Base-by-base conservation (phyloP, 2,329 filamentous ascomycete genomes). In the Ceratocystis huliohia region DNA sequence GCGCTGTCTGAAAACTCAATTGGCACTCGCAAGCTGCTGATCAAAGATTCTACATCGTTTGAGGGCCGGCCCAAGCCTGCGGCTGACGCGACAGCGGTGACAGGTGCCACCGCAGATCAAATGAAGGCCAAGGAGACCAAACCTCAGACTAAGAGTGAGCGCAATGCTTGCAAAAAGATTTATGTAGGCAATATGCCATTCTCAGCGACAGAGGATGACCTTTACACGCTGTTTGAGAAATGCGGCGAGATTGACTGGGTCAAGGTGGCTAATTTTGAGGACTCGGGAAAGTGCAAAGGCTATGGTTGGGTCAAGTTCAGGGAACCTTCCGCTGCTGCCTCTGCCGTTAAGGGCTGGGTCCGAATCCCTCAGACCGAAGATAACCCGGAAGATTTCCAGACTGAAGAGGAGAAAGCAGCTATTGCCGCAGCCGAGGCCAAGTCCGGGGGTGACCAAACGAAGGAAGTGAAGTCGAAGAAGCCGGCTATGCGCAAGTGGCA, bases 211-310 rank as follows among this genome's bases (percentile, higher is more conserved):
- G 88, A 93, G 71, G 91, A 96, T 65, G 86, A 90, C 71, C 76
- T 99, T 63, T 80, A 85, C 70, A 81, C 86, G 69, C 90, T 96
- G 73, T 97, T 96, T 75, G 82, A 82, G 62, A 89, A 87, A 74
- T 97, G 93, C 74, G 94, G 94, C 63, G 81, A 87, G 69, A 84
- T 97, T 69, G 84, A 87, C 65, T 89, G 89, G 78, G 83, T 91
- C 70, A 93, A 96, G 77, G 80, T 97, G 70, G 94, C 94, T 2
- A 96, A 92, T 0, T 99, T 99, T 73, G 90, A 97, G 75, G 95
- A 99, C 75, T 88, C 88, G 22, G 94, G 94, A 56, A 99, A 97
- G 78, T 99, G 94, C 80, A 97, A 97, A 78, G 95, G 94, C 20
- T 99, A 88, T 77, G 94, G 88, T 5, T 99, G 94, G 92, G 85